These are phyloP conservation scores for Hordeum marinum DNA, from an alignment of 176 grass and related monocot species.

Conservation along the genomic window DNA sequence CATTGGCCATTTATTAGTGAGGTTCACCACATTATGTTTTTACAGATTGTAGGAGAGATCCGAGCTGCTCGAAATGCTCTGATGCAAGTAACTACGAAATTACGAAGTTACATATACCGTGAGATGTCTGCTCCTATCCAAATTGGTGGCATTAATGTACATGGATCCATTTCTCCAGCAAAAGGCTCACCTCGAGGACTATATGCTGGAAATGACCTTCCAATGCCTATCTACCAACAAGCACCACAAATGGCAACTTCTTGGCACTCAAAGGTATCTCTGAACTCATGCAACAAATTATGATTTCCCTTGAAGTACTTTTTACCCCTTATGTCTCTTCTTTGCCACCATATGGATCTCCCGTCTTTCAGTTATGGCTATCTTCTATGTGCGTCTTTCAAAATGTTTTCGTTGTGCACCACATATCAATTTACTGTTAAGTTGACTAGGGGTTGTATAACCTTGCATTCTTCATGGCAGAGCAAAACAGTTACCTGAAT, in stretches of 20 bases:
- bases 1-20: not conserved
- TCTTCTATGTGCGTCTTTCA: not conserved
- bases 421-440: not conserved
- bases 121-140: conserved; percentile 58
- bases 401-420: not conserved
- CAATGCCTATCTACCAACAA: conserved; percentile 45
- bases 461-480: conserved; percentile 2
- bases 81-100: conserved; percentile 69
- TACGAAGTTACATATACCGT: conserved; percentile 72
- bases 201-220: conserved; percentile 56
- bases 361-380: not conserved
- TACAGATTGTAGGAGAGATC: conserved; percentile 97
- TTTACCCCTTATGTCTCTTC: not conserved
- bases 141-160: conserved; percentile 40
- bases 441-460: not conserved
- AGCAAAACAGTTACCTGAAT: not conserved
- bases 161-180: conserved; percentile 52
- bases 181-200: conserved; percentile 45
- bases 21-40: conserved; percentile 1
- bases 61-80: conserved; percentile 92
- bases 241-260: conserved; percentile 37
- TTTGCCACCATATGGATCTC: not conserved
- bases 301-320: not conserved
- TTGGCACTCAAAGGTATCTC: conserved; percentile 70
- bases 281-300: not conserved